These are phyloP conservation scores for Coemansia sp. DNA, from an alignment of 371 early-diverging fungal species.

Conservation along the genomic window DNA sequence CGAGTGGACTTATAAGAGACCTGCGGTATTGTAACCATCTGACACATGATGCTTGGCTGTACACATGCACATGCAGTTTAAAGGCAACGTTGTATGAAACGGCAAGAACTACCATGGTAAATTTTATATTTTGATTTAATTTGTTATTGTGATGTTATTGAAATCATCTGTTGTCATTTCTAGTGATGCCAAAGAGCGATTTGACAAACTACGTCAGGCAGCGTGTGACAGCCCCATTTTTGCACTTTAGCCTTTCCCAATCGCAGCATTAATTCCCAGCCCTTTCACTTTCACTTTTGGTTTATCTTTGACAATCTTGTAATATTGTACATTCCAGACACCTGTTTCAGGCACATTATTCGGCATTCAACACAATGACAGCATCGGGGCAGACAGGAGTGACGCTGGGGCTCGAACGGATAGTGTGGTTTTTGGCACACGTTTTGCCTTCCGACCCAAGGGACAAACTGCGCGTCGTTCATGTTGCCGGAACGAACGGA, in stretches of 20 bases:
- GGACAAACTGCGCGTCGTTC: constrained; percentile 57
- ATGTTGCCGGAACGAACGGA: constrained; percentile 82
- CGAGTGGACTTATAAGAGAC: too few species aligned
- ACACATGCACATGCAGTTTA: too few species aligned
- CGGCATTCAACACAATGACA: neutral
- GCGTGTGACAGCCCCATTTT: neutral
- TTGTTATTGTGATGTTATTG: neutral
- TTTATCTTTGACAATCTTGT: neutral
- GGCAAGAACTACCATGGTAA: too few species aligned
- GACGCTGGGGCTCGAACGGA: constrained; percentile 68
- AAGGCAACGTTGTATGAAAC: too few species aligned
- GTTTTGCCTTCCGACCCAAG: constrained; percentile 61
- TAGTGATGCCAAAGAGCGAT: neutral
- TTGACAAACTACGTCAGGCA: neutral
- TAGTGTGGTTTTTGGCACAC: constrained; percentile 56
- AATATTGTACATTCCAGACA: neutral
- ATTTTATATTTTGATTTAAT: neutral
- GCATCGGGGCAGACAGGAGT: constrained; percentile 45
- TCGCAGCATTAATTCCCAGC: too few species aligned
- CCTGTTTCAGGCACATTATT: neutral
- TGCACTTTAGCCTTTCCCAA: neutral
- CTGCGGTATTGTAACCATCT: too few species aligned
- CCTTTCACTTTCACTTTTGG: neutral
- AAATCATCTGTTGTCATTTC: neutral
- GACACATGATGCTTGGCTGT: too few species aligned